Evolutionary conservation across 495 filamentous ascomycete species (phyloP).

Genomic region (Cetradonia linearis): DNA sequence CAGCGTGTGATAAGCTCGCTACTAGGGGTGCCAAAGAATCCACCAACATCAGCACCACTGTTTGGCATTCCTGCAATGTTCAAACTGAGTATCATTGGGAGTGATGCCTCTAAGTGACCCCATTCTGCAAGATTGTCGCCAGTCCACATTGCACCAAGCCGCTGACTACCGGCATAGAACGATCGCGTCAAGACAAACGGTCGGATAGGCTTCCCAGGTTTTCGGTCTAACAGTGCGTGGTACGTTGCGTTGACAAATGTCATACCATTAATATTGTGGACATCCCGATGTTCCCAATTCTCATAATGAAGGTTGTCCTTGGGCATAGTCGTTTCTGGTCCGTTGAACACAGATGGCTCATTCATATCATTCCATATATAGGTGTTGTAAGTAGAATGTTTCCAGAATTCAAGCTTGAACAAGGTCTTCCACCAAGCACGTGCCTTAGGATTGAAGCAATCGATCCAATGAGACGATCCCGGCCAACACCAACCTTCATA

Average conservation of each 20-base stretch:
- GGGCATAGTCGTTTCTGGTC: conserved; percentile 92
- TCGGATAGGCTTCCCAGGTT: conserved; percentile 60
- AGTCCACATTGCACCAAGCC: conserved; percentile 92
- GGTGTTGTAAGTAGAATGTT: conserved; percentile 63
- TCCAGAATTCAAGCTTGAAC: conserved; percentile 34
- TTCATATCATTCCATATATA: conserved; percentile 99
- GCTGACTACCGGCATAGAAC: conserved; percentile 85
- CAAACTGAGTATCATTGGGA: conserved; percentile 87
- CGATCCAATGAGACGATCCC: conserved; percentile 88
- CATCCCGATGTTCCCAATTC: conserved; percentile 90
- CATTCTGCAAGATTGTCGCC: conserved; percentile 91
- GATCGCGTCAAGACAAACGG: conserved; percentile 88
- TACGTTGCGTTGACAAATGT: conserved; percentile 90
- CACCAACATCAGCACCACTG: conserved; percentile 86
- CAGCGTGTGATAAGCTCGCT: conserved; percentile 83
- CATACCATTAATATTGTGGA: conserved; percentile 90
- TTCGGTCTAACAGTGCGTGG: conserved; percentile 65
- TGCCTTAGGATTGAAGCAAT: conserved; percentile 80
- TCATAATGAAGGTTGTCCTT: conserved; percentile 90
- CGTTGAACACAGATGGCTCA: conserved; percentile 96
- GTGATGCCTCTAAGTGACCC: conserved; percentile 68
- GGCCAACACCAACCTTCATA: conserved; percentile 99
- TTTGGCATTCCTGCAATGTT: conserved; percentile 90
- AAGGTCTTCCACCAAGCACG: conserved; percentile 78
- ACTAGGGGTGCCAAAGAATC: conserved; percentile 92